These are phyloP conservation scores for Colletotrichum australisinense DNA, from an alignment of 2,329 filamentous ascomycete species.

Conservation along the genomic window DNA sequence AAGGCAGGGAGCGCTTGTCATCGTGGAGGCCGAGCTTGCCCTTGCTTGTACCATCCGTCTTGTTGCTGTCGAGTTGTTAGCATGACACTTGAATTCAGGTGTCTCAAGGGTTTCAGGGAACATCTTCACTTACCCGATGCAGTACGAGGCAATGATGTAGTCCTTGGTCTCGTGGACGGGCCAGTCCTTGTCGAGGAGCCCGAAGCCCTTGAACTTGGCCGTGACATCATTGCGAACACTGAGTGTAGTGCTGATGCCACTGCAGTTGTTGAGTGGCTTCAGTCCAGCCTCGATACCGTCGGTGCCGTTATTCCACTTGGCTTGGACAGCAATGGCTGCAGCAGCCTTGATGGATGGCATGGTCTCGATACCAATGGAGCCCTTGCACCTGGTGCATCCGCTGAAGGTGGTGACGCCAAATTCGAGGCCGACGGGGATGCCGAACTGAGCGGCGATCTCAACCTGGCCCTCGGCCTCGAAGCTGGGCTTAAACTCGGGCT, in stretches of 20 bases:
- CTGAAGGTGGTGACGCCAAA: neutral
- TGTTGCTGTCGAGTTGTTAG: neutral
- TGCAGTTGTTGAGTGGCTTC: neutral
- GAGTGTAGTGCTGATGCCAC: neutral
- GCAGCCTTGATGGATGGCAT: neutral
- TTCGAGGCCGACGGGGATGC: neutral
- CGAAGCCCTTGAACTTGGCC: neutral
- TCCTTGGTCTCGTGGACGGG: neutral
- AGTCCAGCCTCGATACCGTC: neutral
- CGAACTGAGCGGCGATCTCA: neutral
- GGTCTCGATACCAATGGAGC: constrained; percentile 2
- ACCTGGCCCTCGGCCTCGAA: neutral
- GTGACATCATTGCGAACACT: neutral
- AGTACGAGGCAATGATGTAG: neutral
- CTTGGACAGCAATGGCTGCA: neutral
- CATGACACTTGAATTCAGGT: neutral
- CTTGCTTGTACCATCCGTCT: neutral
- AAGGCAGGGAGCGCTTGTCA: neutral
- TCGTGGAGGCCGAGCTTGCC: neutral
- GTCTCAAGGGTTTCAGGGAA: neutral
- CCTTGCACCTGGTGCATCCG: neutral
- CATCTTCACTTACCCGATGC: neutral
- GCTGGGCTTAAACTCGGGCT: neutral
- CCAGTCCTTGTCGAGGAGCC: neutral
- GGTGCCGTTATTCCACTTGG: neutral